Evolutionary conservation across 768 basidiomycete genomes (phyloP).

Genomic region (Tulasnella sp.): DNA sequence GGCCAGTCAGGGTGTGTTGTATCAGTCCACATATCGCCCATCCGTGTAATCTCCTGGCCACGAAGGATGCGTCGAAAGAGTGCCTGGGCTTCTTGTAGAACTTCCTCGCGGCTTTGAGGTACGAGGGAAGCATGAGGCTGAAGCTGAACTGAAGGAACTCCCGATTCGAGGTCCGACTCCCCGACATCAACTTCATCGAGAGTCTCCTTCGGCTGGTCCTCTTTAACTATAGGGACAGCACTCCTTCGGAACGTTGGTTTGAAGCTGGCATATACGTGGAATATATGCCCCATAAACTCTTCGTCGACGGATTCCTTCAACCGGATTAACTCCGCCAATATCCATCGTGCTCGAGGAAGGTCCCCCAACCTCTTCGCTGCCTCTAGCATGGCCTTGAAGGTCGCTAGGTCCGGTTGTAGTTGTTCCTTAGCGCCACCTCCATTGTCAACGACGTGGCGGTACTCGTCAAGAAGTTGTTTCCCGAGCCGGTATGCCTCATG

Average conservation of each 20-base stretch:
- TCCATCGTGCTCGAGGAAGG: slow-evolving; percentile 75
- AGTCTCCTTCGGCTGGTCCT: not conserved
- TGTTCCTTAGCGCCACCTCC: slow-evolving; percentile 5
- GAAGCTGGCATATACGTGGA: slow-evolving; percentile 82
- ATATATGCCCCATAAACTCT: slow-evolving; percentile 70
- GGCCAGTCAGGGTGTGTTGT: slow-evolving; percentile 25
- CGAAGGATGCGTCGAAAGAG: slow-evolving; percentile 56
- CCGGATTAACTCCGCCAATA: slow-evolving; percentile 74
- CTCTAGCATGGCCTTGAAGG: slow-evolving; percentile 80
- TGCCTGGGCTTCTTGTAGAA: slow-evolving; percentile 57
- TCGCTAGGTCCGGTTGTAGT: slow-evolving; percentile 53
- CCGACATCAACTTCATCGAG: not conserved
- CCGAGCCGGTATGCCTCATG: slow-evolving; percentile 78
- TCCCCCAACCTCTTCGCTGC: slow-evolving; percentile 85
- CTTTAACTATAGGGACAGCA: not conserved
- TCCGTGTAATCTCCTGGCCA: slow-evolving; percentile 30
- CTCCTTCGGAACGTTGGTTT: slow-evolving; percentile 55
- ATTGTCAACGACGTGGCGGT: slow-evolving; percentile 49
- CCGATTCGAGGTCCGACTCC: not conserved
- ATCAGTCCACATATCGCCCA: not conserved
- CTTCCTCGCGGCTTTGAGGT: slow-evolving; percentile 65
- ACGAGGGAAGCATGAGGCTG: not conserved
- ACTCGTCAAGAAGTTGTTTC: slow-evolving; percentile 38
- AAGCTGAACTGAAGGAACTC: not conserved
- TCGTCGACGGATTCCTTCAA: slow-evolving; percentile 41